Conservation (phyloP, 148 eudicot genomes). For the Polygonum maritimum region DNA sequence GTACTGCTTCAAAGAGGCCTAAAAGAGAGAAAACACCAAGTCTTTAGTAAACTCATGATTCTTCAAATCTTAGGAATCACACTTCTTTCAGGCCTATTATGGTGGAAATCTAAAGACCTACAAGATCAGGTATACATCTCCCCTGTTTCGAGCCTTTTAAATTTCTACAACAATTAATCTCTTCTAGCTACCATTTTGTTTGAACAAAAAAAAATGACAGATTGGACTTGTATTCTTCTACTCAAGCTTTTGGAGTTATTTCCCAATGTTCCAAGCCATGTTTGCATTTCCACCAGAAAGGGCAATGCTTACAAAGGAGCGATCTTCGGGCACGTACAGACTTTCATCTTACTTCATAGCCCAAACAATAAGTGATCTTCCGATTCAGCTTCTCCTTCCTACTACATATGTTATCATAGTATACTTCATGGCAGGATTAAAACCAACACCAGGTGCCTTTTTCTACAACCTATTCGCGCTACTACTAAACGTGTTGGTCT, state of each 20-base stretch:
- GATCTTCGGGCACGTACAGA: slow-evolving; percentile 77
- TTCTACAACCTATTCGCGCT: slow-evolving; percentile 30
- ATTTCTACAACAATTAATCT: not conserved
- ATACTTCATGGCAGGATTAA: slow-evolving; percentile 80
- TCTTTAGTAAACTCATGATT: slow-evolving; percentile 42
- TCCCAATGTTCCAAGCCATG: slow-evolving; percentile 58
- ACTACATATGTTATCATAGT: slow-evolving; percentile 39
- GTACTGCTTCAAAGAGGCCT: slow-evolving; percentile 52
- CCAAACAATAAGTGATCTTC: slow-evolving; percentile 43
- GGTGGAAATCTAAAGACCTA: slow-evolving; percentile 62
- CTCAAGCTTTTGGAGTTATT: slow-evolving; percentile 71
- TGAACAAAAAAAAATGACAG: slow-evolving; percentile 23
- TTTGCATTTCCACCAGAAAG: slow-evolving; percentile 81
- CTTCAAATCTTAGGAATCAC: slow-evolving; percentile 37
- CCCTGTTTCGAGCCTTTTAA: not conserved
- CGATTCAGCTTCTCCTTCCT: slow-evolving; percentile 76
- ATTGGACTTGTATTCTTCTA: slow-evolving; percentile 68
- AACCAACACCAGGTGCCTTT: slow-evolving; percentile 30
- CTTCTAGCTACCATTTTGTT: not conserved
- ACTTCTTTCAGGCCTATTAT: slow-evolving; percentile 44
- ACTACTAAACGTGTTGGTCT: slow-evolving; percentile 45
- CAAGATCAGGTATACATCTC: slow-evolving; percentile 34
- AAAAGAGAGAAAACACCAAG: slow-evolving; percentile 56
- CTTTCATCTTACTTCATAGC: slow-evolving; percentile 72
- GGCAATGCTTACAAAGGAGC: slow-evolving; percentile 51